Evolutionary conservation across 2,329 filamentous ascomycete species (phyloP).

Genomic region (Chrysosphaeria jannelii): DNA sequence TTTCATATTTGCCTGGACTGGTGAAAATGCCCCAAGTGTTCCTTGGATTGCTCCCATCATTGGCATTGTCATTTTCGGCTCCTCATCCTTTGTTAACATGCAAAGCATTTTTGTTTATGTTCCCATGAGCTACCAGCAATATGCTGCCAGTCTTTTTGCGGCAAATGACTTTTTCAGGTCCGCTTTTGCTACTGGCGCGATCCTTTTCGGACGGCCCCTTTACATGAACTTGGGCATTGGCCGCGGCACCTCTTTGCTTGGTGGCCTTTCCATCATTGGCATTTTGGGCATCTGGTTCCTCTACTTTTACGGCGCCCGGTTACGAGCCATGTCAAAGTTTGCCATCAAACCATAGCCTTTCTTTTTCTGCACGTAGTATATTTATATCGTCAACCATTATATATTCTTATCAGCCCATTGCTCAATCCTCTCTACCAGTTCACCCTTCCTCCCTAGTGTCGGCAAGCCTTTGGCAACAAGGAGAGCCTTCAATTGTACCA

Average conservation of each 20-base stretch:
- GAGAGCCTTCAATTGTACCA: constrained; percentile 19
- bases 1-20: constrained; percentile 29
- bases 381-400: too few relatives aligned
- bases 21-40: constrained; percentile 12
- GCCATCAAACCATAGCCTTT: too few relatives aligned
- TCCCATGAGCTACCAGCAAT: constrained; percentile 21
- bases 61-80: constrained; percentile 24
- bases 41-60: constrained; percentile 25
- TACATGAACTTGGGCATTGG: constrained; percentile 28
- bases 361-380: too few relatives aligned
- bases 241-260: constrained; percentile 24
- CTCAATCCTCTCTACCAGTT: constrained; percentile 23
- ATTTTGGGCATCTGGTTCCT: constrained; percentile 28
- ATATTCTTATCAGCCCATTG: too few relatives aligned
- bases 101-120: constrained; percentile 31
- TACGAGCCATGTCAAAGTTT: constrained; percentile 27
- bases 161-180: constrained; percentile 28
- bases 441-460: constrained; percentile 19
- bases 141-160: constrained; percentile 27
- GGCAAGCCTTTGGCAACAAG: constrained; percentile 17
- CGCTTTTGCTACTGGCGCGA: constrained; percentile 25
- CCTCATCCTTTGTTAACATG: constrained; percentile 21
- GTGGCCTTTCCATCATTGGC: constrained; percentile 19
- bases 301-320: constrained; percentile 22
- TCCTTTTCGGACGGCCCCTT: constrained; percentile 28